A percentile compares a stretch with the other conserved stretches of the same genome.
Evolutionary conservation across 2,329 filamentous ascomycete species (phyloP).

Genomic region (Neonectria neomacrospora): DNA sequence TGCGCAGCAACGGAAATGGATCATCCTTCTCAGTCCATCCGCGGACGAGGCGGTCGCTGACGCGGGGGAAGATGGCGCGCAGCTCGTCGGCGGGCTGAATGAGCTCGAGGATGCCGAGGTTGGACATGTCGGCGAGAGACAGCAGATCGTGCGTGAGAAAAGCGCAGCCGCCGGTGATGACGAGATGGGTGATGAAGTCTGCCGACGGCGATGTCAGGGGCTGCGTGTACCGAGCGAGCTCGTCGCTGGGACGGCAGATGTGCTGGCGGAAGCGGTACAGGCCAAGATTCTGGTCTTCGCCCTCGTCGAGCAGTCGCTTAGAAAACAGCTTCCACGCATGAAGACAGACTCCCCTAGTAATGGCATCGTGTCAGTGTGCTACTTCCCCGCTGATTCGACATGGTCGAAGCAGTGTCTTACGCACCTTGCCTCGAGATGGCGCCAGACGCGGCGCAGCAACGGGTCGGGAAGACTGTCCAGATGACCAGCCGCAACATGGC

Average conservation of each 20-base stretch:
- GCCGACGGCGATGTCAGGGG: conserved; percentile 51
- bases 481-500: conserved; percentile 47
- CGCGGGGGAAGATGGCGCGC: conserved; percentile 47
- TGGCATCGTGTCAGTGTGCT: conserved; percentile 1
- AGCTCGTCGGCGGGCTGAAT: conserved; percentile 51
- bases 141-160: conserved; percentile 55
- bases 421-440: conserved; percentile 54
- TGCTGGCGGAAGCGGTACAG: conserved; percentile 55
- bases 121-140: conserved; percentile 54
- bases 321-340: conserved; percentile 56
- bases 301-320: conserved; percentile 46
- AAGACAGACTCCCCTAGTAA: conserved; percentile 49
- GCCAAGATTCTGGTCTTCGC: conserved; percentile 49
- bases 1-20: conserved; percentile 59
- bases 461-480: conserved; percentile 50
- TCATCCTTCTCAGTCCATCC: conserved; percentile 56
- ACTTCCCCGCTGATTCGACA: conserved; percentile 1
- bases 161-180: conserved; percentile 51
- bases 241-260: conserved; percentile 50
- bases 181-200: conserved; percentile 56
- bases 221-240: conserved; percentile 50
- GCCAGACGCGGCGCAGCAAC: conserved; percentile 53
- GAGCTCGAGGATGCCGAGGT: conserved; percentile 61
- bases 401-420: not conserved
- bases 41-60: conserved; percentile 59